Conservation (phyloP, 177 flowering plant genomes). For the Vitis hybrid region DNA sequence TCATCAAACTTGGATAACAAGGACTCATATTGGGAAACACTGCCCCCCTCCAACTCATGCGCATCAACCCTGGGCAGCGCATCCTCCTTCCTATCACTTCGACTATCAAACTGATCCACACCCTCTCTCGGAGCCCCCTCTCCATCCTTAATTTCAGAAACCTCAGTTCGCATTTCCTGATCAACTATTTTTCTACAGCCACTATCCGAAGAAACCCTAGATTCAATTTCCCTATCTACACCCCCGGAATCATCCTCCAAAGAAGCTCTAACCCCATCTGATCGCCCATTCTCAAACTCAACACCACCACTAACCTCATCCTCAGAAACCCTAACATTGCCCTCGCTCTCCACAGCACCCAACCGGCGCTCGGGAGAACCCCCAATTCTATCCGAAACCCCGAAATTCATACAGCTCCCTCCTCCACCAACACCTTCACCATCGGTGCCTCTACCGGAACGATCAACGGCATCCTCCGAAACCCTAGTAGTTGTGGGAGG, state of each 20-base stretch:
- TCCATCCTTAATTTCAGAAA: not conserved
- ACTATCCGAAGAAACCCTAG: slow-evolving; percentile 23
- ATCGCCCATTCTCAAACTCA: slow-evolving; percentile 13
- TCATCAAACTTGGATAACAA: slow-evolving; percentile 47
- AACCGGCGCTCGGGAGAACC: slow-evolving; percentile 15
- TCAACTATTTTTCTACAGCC: not conserved
- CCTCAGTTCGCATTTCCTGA: not conserved
- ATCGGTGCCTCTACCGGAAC: not conserved
- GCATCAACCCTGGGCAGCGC: slow-evolving; percentile 9
- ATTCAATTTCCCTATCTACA: slow-evolving; percentile 10
- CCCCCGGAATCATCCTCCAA: slow-evolving; percentile 6
- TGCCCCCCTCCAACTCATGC: slow-evolving; percentile 12
- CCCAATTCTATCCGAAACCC: slow-evolving; percentile 17
- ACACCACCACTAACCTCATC: not conserved
- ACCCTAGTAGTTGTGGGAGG: slow-evolving; percentile 10
- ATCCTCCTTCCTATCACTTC: not conserved
- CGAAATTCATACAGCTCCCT: slow-evolving; percentile 1
- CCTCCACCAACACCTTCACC: not conserved
- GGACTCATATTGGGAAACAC: slow-evolving; percentile 23
- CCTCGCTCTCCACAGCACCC: slow-evolving; percentile 11
- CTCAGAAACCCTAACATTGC: slow-evolving; percentile 18
- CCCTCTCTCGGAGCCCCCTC: slow-evolving; percentile 6
- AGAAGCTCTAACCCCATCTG: slow-evolving; percentile 12
- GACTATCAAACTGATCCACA: not conserved
- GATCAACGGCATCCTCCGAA: slow-evolving; percentile 12